Base-by-base conservation (phyloP, 176 grass and related monocot species). In the Oryza rufipogon region DNA sequence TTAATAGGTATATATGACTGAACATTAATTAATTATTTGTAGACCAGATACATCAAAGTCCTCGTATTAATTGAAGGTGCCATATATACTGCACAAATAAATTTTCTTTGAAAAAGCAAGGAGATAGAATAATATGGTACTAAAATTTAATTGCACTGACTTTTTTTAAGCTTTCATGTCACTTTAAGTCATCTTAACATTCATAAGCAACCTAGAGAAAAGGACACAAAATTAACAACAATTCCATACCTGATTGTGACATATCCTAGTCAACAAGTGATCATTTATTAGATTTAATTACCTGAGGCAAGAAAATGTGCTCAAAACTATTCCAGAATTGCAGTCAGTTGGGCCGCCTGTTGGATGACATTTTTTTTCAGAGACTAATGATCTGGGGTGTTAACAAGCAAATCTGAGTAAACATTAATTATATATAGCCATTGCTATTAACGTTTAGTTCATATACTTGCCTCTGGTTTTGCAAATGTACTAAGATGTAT, bases 171-270 rank as follows among this genome's bases (percentile, higher is more conserved):
- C 23, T 81, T 75, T 87, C 48, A 9, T 65, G 44, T 52, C 30
- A 71, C 73, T 77, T 81, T 74, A 41, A 66, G 32, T 22, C 56
- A 44, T 32, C 32, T 42, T 64, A 70, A n/a, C 12, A 83, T 22
- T 70, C 56, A 33, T 23, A 48, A 77, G 77, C 34, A 77, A 1
- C 10, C 65, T 34, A 33, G 34, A 73, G 44, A 44, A 83, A 74
- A 68, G 60, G 68, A 54, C 56, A 87, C 14, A 32, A 80, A 28
- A 67, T n/a, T 32, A 58, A 47, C 39, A 52, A 58, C 54, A 73
- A 36, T 78, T 61, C 9, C 14, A 22, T 49, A 64, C 19, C 81
- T 87, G 71, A 76, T 36, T 47, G 64, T 22, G 85, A 70, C 85
- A 70, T 66, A 70, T 66, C 20, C 36, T 80, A 7, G n/a, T 78